These are phyloP conservation scores for Thoreauomyces humboldtii DNA, from an alignment of 192 early-diverging fungal genomes.

Conservation along the genomic window DNA sequence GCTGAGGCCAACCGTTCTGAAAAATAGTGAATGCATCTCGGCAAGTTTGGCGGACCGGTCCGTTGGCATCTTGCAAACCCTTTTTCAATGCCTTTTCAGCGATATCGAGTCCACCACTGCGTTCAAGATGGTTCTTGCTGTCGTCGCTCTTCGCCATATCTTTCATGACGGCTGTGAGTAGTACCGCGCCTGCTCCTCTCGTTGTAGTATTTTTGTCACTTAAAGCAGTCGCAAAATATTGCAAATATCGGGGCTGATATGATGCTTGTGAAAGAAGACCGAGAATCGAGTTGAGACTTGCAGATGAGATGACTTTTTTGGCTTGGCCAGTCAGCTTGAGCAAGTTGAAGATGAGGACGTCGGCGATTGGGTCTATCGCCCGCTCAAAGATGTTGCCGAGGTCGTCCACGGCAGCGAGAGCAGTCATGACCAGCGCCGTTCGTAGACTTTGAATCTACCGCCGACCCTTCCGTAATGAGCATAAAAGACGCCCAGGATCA, in stretches of 20 bases:
- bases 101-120: conserved; percentile 24
- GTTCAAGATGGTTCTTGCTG: background rate
- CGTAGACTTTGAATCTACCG: conserved; percentile 35
- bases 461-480: background rate
- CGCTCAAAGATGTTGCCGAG: background rate
- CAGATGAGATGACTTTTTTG: conserved; percentile 39
- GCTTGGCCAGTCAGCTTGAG: conserved; percentile 29
- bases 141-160: conserved; percentile 4
- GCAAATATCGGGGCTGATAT: conserved; percentile 24
- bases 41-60: conserved; percentile 31
- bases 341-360: conserved; percentile 17
- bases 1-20: conserved; percentile 5
- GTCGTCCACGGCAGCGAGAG: conserved; percentile 19
- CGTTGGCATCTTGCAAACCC: conserved; percentile 34
- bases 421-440: conserved; percentile 33
- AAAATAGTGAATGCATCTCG: conserved; percentile 25
- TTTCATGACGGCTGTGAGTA: conserved; percentile 18
- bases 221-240: conserved; percentile 11
- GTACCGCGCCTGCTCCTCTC: conserved; percentile 13
- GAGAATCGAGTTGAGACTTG: conserved; percentile 20
- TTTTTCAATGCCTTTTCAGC: conserved; percentile 36
- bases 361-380: conserved; percentile 25
- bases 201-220: conserved; percentile 35
- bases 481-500: background rate
- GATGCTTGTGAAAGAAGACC: conserved; percentile 18